These are phyloP conservation scores for Sugiyamaella boreocaroliniensis DNA, from an alignment of 805 yeast genomes.

Conservation along the genomic window DNA sequence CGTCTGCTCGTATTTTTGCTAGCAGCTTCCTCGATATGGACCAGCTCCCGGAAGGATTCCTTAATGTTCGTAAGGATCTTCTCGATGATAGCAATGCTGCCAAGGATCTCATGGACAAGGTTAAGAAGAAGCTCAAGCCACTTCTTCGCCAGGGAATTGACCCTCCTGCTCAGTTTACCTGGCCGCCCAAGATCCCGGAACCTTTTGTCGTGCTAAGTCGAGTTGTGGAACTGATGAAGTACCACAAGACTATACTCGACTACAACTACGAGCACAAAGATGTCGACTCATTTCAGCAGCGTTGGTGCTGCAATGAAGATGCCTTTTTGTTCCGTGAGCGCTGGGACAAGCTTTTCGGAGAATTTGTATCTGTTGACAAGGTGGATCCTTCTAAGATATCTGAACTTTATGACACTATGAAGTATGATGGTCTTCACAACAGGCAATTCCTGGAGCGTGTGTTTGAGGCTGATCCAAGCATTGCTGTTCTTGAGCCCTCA, in stretches of 20 bases:
- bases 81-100: slow-evolving; percentile 98
- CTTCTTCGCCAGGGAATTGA: slow-evolving; percentile 89
- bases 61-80: slow-evolving; percentile 80
- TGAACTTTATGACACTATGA: slow-evolving; percentile 96
- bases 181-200: slow-evolving; percentile 98
- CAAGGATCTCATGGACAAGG: slow-evolving; percentile 94
- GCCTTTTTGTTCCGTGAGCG: slow-evolving; percentile 84
- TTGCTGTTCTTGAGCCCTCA: slow-evolving; percentile 29
- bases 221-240: slow-evolving; percentile 92
- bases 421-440: slow-evolving; percentile 94
- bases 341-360: slow-evolving; percentile 94
- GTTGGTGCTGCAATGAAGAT: slow-evolving; percentile 98
- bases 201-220: slow-evolving; percentile 90
- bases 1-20: slow-evolving; percentile 85
- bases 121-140: slow-evolving; percentile 92
- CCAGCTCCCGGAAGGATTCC: slow-evolving; percentile 66
- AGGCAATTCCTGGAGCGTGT: slow-evolving; percentile 79
- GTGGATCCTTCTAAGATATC: slow-evolving; percentile 96
- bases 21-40: slow-evolving; percentile 60
- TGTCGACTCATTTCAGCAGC: slow-evolving; percentile 58
- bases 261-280: slow-evolving; percentile 65
- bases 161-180: slow-evolving; percentile 95
- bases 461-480: slow-evolving; percentile 52
- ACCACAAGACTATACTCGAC: slow-evolving; percentile 77
- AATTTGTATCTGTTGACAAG: slow-evolving; percentile 85